Percentiles rank a stretch among this genome's conserved stretches.
phyloP scores from a whole-genome alignment of 2,329 filamentous ascomycete genomes.

The Raffaelea ambrosiae region DNA sequence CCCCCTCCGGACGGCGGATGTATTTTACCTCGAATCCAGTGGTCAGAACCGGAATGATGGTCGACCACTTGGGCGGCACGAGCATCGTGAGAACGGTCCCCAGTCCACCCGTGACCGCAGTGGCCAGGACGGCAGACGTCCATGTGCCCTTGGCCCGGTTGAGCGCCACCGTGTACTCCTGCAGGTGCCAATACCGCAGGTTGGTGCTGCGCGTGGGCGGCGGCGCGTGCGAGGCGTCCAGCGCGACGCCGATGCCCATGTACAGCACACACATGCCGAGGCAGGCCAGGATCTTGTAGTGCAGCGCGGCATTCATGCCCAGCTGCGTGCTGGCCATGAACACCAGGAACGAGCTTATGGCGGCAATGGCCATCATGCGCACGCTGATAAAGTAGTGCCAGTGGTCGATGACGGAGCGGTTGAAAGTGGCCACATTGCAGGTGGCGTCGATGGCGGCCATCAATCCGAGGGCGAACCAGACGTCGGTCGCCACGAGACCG shows the following conservation, averaged over 20 bases:
- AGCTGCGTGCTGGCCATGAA: neutral
- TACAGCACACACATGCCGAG: neutral
- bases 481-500: neutral
- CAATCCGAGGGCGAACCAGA: neutral
- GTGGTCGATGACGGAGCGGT: conserved; percentile 1
- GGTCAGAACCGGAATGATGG: neutral
- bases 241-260: neutral
- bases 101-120: neutral
- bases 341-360: neutral
- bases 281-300: neutral
- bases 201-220: neutral
- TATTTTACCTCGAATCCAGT: neutral
- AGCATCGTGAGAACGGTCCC: neutral
- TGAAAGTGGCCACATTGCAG: neutral
- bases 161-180: neutral
- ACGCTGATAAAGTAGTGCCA: conserved; percentile 2
- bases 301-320: neutral
- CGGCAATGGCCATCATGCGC: neutral
- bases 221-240: neutral
- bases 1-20: too few relatives aligned
- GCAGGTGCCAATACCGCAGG: neutral
- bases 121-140: neutral
- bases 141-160: neutral
- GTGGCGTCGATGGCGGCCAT: neutral
- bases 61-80: neutral